Base-by-base conservation (phyloP, 441 rosid species). In the Gossypium aridum region DNA sequence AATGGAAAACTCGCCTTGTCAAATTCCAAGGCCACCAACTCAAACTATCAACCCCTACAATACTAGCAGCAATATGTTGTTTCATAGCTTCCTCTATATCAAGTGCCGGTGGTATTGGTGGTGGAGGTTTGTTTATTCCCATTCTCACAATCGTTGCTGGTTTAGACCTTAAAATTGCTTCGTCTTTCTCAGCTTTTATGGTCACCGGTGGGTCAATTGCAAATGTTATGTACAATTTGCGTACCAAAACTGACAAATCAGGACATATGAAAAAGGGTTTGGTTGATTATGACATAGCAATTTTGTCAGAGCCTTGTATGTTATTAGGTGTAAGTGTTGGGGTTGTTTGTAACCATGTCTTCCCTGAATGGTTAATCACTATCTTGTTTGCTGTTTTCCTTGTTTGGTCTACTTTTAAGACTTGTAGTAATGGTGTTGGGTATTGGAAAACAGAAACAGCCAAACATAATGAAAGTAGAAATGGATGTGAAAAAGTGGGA, bases 51-150 rank as follows among this genome's bases (percentile, higher is more conserved):
- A 47, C 86, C 4, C 81, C 83, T 0, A 80, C 82, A 23, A 75
- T 83, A 9, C 2, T 84, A 7, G 85, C 99, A 2, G 96, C 87
- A 57, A 49, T 80, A 23, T 74, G 87, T 1, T 92, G 99, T 23
- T 94, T 90, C 80, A 14, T 87, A 2, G 93, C 97, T 23, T 83
- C 96, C 5, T 73, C 92, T 0, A 82, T 94, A 22, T 92, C 99
- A 0, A 92, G 98, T 72, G 99, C 98, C 1, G 99, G 99, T 16
- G 99, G 99, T n/a, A 89, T 92, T 17, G 97, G 99, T 0, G 99
- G 98, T 2, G 98, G 99, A 23, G 99, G 98, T 2, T 76, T 94
- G 23, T 94, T 81, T 75, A 88, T 94, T 43, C 98, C 99, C 0
- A 86, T 94, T 49, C 77, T 94, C 71, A 88, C 88, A 3, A 83